A percentile compares a stretch with the other conserved stretches of the same genome.
phyloP scores from a whole-genome alignment of 257 asterid species.

The Galeopsis tetrahit region DNA sequence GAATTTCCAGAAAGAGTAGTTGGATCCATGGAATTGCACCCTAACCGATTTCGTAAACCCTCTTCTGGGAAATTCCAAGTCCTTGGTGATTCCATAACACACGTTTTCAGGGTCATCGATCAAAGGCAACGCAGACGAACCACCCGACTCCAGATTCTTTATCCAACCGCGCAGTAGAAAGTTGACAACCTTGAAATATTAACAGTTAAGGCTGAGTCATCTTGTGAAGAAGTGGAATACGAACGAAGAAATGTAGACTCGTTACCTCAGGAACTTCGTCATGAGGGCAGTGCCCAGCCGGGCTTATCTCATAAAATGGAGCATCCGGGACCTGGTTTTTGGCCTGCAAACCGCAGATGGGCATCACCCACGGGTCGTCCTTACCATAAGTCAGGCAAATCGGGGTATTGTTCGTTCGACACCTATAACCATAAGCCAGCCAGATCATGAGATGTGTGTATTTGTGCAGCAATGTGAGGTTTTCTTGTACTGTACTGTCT shows the following conservation, averaged over 20 bases:
- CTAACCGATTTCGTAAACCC: conserved; percentile 57
- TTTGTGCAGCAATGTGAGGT: neutral
- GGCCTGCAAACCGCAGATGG: conserved; percentile 75
- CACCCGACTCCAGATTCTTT: conserved; percentile 66
- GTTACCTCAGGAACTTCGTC: conserved; percentile 98
- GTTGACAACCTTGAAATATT: conserved; percentile 71
- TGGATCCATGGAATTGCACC: conserved; percentile 73
- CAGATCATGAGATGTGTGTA: neutral
- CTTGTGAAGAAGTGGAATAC: neutral
- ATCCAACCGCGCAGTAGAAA: conserved; percentile 89
- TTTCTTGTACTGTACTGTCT: neutral
- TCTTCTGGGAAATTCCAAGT: conserved; percentile 60
- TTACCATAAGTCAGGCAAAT: conserved; percentile 84
- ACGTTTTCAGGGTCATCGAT: conserved; percentile 54
- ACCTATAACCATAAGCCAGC: conserved; percentile 49
- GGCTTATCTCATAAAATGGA: conserved; percentile 90
- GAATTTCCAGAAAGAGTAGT: conserved; percentile 64
- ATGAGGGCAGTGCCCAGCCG: conserved; percentile 99
- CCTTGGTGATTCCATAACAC: conserved; percentile 44
- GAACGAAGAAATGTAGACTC: neutral
- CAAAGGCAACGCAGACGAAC: conserved; percentile 63
- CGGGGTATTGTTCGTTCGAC: conserved; percentile 63
- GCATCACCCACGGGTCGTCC: conserved; percentile 97
- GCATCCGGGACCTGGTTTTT: conserved; percentile 71
- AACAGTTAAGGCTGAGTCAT: neutral